These are phyloP conservation scores for Hawksworthiomyces lignivorus DNA, from an alignment of 2,329 filamentous ascomycete genomes.

Conservation along the genomic window DNA sequence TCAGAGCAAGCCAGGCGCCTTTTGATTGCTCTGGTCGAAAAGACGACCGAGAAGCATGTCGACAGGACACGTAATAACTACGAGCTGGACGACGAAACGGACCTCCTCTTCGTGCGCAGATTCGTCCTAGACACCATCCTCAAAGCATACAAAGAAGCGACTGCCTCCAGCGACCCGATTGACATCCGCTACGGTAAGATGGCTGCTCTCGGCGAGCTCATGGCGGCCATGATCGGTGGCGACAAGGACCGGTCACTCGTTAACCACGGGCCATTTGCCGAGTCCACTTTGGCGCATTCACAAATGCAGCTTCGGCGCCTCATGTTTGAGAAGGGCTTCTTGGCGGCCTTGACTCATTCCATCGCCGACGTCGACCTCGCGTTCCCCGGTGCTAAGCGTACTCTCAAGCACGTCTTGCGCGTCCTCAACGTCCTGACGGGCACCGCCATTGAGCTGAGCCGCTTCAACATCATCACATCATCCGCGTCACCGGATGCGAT, in stretches of 20 bases:
- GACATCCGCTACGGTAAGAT: conserved; percentile 84
- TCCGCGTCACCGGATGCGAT: conserved; percentile 58
- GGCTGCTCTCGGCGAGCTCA: conserved; percentile 80
- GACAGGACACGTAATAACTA: conserved; percentile 50
- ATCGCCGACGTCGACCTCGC: conserved; percentile 95
- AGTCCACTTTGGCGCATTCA: conserved; percentile 40
- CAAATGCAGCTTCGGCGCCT: conserved; percentile 81
- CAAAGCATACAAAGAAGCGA: conserved; percentile 85
- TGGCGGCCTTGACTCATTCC: conserved; percentile 78
- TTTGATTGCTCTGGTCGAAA: conserved; percentile 77
- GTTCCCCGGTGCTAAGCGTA: conserved; percentile 85
- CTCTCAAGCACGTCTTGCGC: conserved; percentile 91
- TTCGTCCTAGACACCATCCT: conserved; percentile 92
- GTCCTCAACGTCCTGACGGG: conserved; percentile 82
- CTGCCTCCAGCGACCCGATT: conserved; percentile 66
- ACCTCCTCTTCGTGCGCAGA: conserved; percentile 84
- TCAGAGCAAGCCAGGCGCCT: conserved; percentile 81
- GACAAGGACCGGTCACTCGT: conserved; percentile 60
- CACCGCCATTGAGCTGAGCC: conserved; percentile 78
- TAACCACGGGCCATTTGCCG: conserved; percentile 20
- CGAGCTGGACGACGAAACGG: conserved; percentile 68
- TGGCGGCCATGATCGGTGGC: conserved; percentile 83
- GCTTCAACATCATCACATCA: conserved; percentile 60
- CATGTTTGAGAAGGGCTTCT: conserved; percentile 98
- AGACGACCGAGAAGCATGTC: conserved; percentile 70